Base-by-base conservation (phyloP, 2,329 filamentous ascomycete genomes). In the Pseudogymnoascus sp. region DNA sequence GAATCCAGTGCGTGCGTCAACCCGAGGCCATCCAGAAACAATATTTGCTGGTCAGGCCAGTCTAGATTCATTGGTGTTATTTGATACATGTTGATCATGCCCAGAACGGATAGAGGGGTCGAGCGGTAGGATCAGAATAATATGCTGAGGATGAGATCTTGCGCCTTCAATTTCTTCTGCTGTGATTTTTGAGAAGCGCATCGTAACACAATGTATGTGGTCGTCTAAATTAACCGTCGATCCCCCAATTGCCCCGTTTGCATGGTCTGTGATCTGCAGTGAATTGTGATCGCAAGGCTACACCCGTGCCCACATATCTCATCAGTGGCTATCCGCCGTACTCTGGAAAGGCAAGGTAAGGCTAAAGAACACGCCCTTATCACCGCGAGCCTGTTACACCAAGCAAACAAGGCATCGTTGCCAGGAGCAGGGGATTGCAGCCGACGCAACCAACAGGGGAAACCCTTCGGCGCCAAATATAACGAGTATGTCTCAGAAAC, bases 401-500 rank as follows among this genome's bases (percentile, higher is more conserved):
- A 50, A 11, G 44, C 26, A 50, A 33, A 26, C 26, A 31, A 50
- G 44, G 44, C 13, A 50, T 13, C 9, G 1, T 50, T 26, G 44
- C 13, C 26, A 33, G 31, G 31, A 50, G 26, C 21, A 21, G 21
- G 21, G 21, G 21, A 21, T 31, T 50, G 26, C n/a, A 50, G 3
- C 21, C 21, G 21, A 21, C 21, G 21, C n/a, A 50, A 50, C 13
- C 26, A 50, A 50, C 8, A 31, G 26, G 31, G 26, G 10, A 33
- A 47, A 31, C 31, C 44, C n/a, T 50, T 11, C 31, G 10, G 26
- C 6, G 26, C 44, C 8, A 11, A 1, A 50, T 50, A 50, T 31
- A 50, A 50, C 17, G 44, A 33, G 44, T n/a, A 50, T 50, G 44
- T 50, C 44, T 50, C 26, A 50, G 44, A 50, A 50, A 50, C n/a